phyloP scores from a whole-genome alignment of 495 filamentous ascomycete species.

The Daldinia decipiens region DNA sequence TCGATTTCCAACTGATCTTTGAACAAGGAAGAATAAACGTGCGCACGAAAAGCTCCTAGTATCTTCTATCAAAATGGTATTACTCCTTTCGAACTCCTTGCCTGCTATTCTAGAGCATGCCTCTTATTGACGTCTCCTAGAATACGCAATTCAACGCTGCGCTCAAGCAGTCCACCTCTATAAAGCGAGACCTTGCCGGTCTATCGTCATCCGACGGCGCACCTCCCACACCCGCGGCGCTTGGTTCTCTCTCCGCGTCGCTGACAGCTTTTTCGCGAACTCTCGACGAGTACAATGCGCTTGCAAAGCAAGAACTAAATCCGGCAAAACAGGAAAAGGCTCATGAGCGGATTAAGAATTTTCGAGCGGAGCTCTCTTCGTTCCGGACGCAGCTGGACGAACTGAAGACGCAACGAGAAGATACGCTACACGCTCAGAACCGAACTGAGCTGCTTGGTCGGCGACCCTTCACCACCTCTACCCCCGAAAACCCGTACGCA shows the following conservation, averaged over 20 bases:
- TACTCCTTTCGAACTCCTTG: neutral
- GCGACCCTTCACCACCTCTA: constrained; percentile 84
- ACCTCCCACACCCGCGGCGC: constrained; percentile 49
- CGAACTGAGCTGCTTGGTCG: constrained; percentile 88
- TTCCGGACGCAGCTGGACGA: constrained; percentile 80
- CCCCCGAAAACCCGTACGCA: constrained; percentile 95
- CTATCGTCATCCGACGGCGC: constrained; percentile 67
- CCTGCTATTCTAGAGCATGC: neutral
- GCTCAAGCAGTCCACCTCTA: constrained; percentile 87
- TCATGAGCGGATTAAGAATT: constrained; percentile 82
- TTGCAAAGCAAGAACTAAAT: constrained; percentile 88
- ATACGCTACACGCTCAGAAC: constrained; percentile 75
- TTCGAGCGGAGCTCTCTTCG: constrained; percentile 81
- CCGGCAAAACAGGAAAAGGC: constrained; percentile 91
- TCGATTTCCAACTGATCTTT: too few species aligned
- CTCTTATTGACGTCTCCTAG: constrained; percentile 51
- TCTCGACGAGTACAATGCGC: constrained; percentile 88
- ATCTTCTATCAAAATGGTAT: constrained; percentile 26
- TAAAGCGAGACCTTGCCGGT: constrained; percentile 83
- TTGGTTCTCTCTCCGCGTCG: constrained; percentile 72
- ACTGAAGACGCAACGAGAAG: constrained; percentile 78
- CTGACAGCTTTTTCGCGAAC: constrained; percentile 90
- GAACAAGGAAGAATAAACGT: too few species aligned
- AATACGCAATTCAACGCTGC: constrained; percentile 97
- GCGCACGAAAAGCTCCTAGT: neutral